Evolutionary conservation across 306 rosid genomes (phyloP).

Genomic region (Echinosophora koreensis): DNA sequence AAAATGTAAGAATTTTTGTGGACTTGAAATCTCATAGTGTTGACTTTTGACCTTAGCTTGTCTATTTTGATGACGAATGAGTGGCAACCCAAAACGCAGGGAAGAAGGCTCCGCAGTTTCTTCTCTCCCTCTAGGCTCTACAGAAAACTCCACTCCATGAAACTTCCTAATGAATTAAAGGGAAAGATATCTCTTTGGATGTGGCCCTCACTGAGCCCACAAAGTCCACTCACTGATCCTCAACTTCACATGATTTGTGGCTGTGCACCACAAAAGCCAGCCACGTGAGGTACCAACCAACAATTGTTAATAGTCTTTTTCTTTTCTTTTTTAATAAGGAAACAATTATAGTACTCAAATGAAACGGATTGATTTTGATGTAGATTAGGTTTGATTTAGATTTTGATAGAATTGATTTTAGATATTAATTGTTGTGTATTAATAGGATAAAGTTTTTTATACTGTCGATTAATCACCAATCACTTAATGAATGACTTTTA

Average conservation of each 20-base stretch:
- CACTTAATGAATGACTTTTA: no score
- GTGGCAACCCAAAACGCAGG: conserved; percentile 18
- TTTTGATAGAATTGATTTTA: no score
- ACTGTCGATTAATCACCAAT: no score
- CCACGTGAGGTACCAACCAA: not conserved
- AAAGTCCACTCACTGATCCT: not conserved
- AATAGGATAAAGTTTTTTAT: no score
- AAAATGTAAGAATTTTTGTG: conserved; percentile 17
- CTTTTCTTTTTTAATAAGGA: no score
- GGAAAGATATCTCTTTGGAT: not conserved
- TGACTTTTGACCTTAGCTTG: not conserved
- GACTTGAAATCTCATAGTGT: conserved; percentile 5
- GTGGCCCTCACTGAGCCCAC: conserved; percentile 15
- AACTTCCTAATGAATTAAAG: conserved; percentile 43
- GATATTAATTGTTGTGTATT: no score
- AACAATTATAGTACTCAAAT: no score
- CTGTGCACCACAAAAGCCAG: not conserved
- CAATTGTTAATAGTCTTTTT: not conserved
- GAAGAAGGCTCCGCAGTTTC: conserved; percentile 30
- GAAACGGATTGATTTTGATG: no score
- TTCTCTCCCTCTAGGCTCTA: no score
- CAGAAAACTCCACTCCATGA: conserved; percentile 14
- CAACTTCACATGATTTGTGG: conserved; percentile 23
- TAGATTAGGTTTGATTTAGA: no score
- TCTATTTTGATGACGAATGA: conserved; percentile 28